These are phyloP conservation scores for Trichoderma sp. DNA, from an alignment of 2,329 filamentous ascomycete species.

Conservation along the genomic window DNA sequence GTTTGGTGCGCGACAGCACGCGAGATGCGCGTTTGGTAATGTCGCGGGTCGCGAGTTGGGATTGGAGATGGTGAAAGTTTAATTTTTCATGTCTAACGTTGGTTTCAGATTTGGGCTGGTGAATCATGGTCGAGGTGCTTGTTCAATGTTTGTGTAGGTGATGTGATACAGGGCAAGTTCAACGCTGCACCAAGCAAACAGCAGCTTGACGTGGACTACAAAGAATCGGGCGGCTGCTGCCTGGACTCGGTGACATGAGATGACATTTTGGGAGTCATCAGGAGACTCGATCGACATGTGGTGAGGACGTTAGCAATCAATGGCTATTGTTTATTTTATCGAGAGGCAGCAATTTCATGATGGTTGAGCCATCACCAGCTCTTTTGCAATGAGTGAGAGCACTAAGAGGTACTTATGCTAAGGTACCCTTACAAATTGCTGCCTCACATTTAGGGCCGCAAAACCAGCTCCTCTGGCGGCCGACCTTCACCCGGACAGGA, in stretches of 20 bases:
- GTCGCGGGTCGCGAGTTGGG: neutral
- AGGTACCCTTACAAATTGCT: neutral
- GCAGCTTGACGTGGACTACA: neutral
- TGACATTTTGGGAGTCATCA: neutral
- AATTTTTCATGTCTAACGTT: neutral
- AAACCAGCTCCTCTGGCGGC: neutral
- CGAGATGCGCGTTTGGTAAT: constrained; percentile 14
- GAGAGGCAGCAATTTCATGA: neutral
- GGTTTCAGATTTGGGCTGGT: neutral
- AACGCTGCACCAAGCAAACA: neutral
- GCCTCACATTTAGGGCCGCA: constrained; percentile 12
- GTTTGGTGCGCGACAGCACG: constrained; percentile 11
- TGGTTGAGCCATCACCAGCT: neutral
- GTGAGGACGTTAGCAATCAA: rapidly evolving
- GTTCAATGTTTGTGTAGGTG: neutral
- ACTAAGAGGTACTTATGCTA: neutral
- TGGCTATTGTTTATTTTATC: neutral
- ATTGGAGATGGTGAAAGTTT: neutral
- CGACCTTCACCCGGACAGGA: constrained; percentile 19
- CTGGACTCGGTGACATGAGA: neutral
- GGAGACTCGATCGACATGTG: neutral
- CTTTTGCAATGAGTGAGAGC: neutral
- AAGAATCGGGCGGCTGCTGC: neutral
- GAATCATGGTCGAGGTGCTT: neutral
- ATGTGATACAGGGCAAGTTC: neutral